Conservation (phyloP, 805 yeast genomes). For the Yarrowia porcina region DNA sequence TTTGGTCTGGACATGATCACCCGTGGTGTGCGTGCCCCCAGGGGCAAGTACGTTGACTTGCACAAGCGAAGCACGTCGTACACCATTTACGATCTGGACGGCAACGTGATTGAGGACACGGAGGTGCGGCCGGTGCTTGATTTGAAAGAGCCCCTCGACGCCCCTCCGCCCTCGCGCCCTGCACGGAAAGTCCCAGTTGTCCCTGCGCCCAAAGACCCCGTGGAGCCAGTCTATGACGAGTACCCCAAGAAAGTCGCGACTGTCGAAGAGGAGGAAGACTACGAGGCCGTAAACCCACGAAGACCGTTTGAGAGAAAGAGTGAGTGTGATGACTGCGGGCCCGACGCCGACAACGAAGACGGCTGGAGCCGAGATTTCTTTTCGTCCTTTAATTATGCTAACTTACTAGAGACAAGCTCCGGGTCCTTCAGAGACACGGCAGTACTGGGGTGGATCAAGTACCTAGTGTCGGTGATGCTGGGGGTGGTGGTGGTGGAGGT, state of each 20-base stretch:
- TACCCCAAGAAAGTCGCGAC: conserved; percentile 3
- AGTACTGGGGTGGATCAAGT: conserved; percentile 19
- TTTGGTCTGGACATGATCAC: conserved; percentile 11
- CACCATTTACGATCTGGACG: conserved; percentile 4
- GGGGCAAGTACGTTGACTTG: conserved; percentile 18
- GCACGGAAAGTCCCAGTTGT: background rate
- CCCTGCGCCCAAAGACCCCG: conserved; percentile 5
- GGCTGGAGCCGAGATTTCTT: conserved; percentile 8
- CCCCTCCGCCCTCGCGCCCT: conserved; percentile 5
- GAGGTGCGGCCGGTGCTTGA: background rate
- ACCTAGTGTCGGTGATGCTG: conserved; percentile 21
- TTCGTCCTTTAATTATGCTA: conserved; percentile 20
- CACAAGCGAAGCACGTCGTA: conserved; percentile 3
- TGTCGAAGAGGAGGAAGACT: background rate
- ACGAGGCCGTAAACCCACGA: conserved; percentile 9
- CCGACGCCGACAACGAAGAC: background rate
- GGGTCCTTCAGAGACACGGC: conserved; percentile 19
- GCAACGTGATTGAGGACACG: conserved; percentile 8
- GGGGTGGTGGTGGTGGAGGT: conserved; percentile 19
- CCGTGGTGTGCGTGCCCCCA: conserved; percentile 12
- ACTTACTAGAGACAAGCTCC: conserved; percentile 23
- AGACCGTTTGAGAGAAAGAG: conserved; percentile 13
- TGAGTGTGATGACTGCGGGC: conserved; percentile 15
- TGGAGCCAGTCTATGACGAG: conserved; percentile 20
- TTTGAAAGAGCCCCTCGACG: background rate